phyloP scores from a whole-genome alignment of 2,329 filamentous ascomycete genomes.

The Gnomoniopsis sp. region DNA sequence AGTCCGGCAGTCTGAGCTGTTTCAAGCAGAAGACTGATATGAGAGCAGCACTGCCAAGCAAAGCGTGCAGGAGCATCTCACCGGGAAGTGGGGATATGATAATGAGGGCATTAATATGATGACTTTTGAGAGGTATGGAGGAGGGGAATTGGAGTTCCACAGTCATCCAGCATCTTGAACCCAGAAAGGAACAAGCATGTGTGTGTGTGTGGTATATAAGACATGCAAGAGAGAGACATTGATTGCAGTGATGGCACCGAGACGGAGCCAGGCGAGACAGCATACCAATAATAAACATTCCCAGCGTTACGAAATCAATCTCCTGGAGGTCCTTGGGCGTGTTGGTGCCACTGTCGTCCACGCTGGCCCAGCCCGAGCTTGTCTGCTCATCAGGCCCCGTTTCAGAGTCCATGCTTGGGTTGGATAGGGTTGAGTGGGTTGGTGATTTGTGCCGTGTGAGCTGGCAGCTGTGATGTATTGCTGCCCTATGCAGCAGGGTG shows the following conservation, averaged over 20 bases:
- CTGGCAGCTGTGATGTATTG: neutral
- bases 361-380: constrained; percentile 8
- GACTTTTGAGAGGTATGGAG: no score
- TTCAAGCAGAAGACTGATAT: constrained; percentile 5
- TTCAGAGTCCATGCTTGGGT: constrained; percentile 19
- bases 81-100: no score
- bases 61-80: constrained; percentile 1
- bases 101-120: no score
- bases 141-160: neutral
- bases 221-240: neutral
- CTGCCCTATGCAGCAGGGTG: neutral
- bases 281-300: constrained; percentile 71
- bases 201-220: neutral
- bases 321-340: constrained; percentile 28
- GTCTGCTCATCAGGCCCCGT: constrained; percentile 26
- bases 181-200: neutral
- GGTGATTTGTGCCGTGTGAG: neutral
- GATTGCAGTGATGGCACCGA: no score
- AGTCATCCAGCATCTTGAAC: neutral
- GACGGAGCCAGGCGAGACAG: neutral
- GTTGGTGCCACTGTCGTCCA: neutral
- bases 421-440: neutral
- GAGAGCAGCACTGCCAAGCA: constrained; percentile 6
- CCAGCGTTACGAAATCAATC: constrained; percentile 66
- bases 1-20: neutral